phyloP scores from a whole-genome alignment of 495 filamentous ascomycete species.

The Penicillium soppii region DNA sequence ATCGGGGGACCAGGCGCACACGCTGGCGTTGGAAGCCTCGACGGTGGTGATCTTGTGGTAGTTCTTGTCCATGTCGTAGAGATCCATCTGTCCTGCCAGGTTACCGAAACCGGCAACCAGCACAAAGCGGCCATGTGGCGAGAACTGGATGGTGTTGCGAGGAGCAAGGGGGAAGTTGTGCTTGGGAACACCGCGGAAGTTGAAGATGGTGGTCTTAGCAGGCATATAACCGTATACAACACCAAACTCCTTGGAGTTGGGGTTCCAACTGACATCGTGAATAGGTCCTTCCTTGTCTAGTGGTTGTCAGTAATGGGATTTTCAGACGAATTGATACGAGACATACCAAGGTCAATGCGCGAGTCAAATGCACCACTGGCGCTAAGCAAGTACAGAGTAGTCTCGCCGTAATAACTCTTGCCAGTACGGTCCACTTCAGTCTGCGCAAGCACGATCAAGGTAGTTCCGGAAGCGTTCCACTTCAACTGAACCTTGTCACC shows the following conservation, averaged over 20 bases:
- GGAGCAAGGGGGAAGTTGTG: conserved; percentile 83
- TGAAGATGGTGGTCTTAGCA: conserved; percentile 96
- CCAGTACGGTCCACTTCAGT: conserved; percentile 97
- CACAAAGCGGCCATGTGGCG: conserved; percentile 88
- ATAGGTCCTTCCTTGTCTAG: conserved; percentile 96
- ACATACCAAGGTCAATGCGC: conserved; percentile 72
- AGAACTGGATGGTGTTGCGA: conserved; percentile 93
- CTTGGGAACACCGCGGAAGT: conserved; percentile 72
- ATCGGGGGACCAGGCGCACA: conserved; percentile 96
- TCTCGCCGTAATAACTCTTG: conserved; percentile 99
- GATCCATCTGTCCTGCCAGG: conserved; percentile 93
- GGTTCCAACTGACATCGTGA: conserved; percentile 97
- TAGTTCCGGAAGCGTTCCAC: conserved; percentile 91
- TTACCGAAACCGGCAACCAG: conserved; percentile 97
- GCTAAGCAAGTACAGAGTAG: conserved; percentile 92
- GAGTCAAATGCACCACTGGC: conserved; percentile 91
- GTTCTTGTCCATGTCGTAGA: conserved; percentile 92
- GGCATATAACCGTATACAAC: conserved; percentile 98
- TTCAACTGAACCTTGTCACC: conserved; percentile 97
- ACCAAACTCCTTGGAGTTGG: conserved; percentile 93
- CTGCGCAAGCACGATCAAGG: conserved; percentile 91
- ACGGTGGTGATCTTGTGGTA: conserved; percentile 89
- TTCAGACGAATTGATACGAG: not conserved
- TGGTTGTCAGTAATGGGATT: not conserved
- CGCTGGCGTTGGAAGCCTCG: conserved; percentile 90